These are phyloP conservation scores for Eruca vesicaria DNA, from an alignment of 441 rosid genomes.

Conservation along the genomic window DNA sequence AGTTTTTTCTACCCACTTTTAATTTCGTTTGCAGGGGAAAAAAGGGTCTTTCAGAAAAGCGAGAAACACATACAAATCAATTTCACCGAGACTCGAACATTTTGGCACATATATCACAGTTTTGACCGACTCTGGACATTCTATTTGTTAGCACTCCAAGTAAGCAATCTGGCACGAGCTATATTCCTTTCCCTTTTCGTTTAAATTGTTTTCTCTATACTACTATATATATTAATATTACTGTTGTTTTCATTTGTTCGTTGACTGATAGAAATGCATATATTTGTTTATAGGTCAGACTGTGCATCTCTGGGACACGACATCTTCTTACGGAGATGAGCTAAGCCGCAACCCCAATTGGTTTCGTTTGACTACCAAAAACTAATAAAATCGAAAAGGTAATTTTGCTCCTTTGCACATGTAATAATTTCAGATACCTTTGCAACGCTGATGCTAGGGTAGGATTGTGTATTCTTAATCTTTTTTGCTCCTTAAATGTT, in stretches of 20 bases:
- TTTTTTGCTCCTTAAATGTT: no score
- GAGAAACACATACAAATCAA: slow-evolving; percentile 86
- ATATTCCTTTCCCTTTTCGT: no score
- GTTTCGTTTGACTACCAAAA: no score
- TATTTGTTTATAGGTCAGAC: no score
- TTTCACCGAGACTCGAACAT: slow-evolving; percentile 89
- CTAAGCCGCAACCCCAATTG: no score
- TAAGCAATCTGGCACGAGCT: slow-evolving; percentile 31
- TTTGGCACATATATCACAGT: slow-evolving; percentile 97
- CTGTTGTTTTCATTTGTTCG: no score
- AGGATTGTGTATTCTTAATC: neutral
- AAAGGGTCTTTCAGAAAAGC: slow-evolving; percentile 45
- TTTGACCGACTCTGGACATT: slow-evolving; percentile 97
- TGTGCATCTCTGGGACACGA: no score
- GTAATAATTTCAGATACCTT: neutral
- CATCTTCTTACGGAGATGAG: no score
- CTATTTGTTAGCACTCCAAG: slow-evolving; percentile 90
- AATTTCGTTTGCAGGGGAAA: slow-evolving; percentile 55
- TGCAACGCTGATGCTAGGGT: neutral
- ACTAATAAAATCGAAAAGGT: neutral
- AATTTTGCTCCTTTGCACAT: neutral
- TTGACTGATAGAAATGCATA: no score
- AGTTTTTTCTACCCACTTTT: neutral
- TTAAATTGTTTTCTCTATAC: no score
- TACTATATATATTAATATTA: no score